A percentile compares a stretch with the other conserved stretches of the same genome.
Evolutionary conservation across 352 stramenopile species (phyloP).

Genomic region (Phytopythium cucurbitacearum): DNA sequence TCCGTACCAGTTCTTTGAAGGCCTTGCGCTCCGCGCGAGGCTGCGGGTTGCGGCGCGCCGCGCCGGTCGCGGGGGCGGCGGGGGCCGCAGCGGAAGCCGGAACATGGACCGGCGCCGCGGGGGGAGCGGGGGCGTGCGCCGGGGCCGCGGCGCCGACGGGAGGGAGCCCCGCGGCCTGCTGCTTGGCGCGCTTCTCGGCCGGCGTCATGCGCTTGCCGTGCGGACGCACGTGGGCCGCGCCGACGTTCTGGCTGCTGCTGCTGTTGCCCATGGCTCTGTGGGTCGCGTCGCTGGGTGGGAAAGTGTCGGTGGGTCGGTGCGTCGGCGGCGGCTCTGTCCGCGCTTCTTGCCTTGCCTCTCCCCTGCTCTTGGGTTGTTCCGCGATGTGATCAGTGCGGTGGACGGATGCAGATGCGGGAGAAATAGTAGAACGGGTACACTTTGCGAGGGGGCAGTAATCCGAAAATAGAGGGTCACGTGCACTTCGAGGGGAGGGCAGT

Average conservation of each 20-base stretch:
- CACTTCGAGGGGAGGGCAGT: too few species aligned
- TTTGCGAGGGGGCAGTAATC: too few species aligned
- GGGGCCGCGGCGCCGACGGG: constrained; percentile 7
- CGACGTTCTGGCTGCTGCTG: constrained; percentile 38
- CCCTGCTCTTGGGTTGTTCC: too few species aligned
- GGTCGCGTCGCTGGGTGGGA: too few species aligned
- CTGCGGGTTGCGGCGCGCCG: constrained; percentile 28
- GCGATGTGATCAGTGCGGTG: too few species aligned
- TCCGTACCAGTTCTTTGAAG: constrained; percentile 66
- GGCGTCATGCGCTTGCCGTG: constrained; percentile 38
- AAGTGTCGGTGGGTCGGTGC: too few species aligned
- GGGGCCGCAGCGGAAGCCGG: constrained; percentile 11
- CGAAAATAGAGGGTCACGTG: too few species aligned
- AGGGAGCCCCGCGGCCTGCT: constrained; percentile 22
- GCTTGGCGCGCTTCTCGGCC: constrained; percentile 32
- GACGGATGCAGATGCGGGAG: too few species aligned
- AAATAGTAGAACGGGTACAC: too few species aligned
- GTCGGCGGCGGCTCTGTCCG: too few species aligned
- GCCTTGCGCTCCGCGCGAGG: constrained; percentile 45
- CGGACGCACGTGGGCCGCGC: constrained; percentile 25
- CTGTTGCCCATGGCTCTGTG: constrained; percentile 57
- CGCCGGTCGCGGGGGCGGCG: constrained; percentile 12
- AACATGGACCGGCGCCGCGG: constrained; percentile 8
- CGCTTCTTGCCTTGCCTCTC: too few species aligned
- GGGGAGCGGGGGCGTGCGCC: constrained; percentile 10